Evolutionary conservation across 139 green algal species (phyloP).

Genomic region (Chlorella ohadii): DNA sequence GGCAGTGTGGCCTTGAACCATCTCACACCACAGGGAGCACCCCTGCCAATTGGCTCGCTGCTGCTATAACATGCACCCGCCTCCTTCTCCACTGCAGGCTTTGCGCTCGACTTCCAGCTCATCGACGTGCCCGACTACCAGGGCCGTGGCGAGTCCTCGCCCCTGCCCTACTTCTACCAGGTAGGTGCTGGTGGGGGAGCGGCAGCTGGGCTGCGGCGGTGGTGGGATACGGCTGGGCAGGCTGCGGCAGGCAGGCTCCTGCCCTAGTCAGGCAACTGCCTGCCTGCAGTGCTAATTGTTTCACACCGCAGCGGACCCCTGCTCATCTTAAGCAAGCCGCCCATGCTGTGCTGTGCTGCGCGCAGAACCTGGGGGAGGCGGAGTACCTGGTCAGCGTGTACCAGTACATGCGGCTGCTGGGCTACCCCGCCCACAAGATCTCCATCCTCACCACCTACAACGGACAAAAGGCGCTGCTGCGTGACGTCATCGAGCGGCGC

Average conservation of each 20-base stretch:
- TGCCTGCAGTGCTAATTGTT: no score
- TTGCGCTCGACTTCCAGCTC: slow-evolving; percentile 94
- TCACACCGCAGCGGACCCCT: no score
- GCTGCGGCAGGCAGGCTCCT: no score
- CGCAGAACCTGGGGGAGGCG: slow-evolving; percentile 96
- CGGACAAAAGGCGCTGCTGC: slow-evolving; percentile 94
- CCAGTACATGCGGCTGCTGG: slow-evolving; percentile 95
- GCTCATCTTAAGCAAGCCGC: no score
- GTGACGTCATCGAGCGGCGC: slow-evolving; percentile 90
- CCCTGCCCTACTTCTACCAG: slow-evolving; percentile 93
- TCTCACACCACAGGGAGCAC: no score
- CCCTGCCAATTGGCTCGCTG: no score
- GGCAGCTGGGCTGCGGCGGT: background rate
- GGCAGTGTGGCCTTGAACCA: no score
- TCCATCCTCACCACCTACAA: slow-evolving; percentile 99
- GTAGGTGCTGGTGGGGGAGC: background rate
- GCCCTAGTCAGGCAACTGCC: no score
- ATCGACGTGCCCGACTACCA: slow-evolving; percentile 90
- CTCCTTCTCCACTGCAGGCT: slow-evolving; percentile 36
- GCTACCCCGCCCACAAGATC: slow-evolving; percentile 93
- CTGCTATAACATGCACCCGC: no score
- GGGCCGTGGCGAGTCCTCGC: slow-evolving; percentile 85
- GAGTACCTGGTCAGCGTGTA: slow-evolving; percentile 92
- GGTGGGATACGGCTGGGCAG: background rate
- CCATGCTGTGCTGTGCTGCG: background rate